Base-by-base conservation (phyloP, 2,329 filamentous ascomycete genomes). In the Exophiala sideris region DNA sequence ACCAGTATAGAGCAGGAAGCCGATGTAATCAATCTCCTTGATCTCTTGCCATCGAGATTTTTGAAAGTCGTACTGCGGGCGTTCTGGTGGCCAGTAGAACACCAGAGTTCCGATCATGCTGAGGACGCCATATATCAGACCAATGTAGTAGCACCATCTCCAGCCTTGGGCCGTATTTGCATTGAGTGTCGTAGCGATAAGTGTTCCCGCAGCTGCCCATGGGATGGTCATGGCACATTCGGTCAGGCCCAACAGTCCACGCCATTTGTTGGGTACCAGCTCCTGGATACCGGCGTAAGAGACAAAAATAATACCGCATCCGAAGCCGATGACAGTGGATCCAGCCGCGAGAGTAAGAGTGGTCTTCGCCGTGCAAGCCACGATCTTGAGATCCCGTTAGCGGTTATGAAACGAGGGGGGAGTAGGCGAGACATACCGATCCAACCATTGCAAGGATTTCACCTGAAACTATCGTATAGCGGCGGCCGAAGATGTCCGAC, bases 61-160 rank as follows among this genome's bases (percentile, higher is more conserved):
- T 11, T 54, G 54, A 10, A 45, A 50, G 44, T 53, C 56, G 57
- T 77, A 73, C 10, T 76, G 72, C 70, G 64, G 73, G 70, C 16
- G 69, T 64, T 63, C 72, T 77, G 78, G 76, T 24, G 76, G 77
- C 57, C 73, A 71, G 65, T 79, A 80, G 52, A 76, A 73, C 58
- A 76, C 68, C 39, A 67, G 67, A 53, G 73, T 78, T 10, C 77
- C 67, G 29, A 54, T 40, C 20, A 49, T 41, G 46, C 49, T 51
- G 21, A 57, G 14, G 1, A 46, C 53, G 6, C 42, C 49, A 33
- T 40, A 53, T 11, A 54, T 54, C 9, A 57, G 38, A 9, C 49
- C 45, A 5, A 59, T 21, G 32, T 57, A 79, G 63, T 76, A 81
- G 47, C 67, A 72, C 75, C 76, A 79, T 35, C 78, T 68, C 77